Conservation (phyloP, 257 asterid species). For the Nicotiana sylvestris region DNA sequence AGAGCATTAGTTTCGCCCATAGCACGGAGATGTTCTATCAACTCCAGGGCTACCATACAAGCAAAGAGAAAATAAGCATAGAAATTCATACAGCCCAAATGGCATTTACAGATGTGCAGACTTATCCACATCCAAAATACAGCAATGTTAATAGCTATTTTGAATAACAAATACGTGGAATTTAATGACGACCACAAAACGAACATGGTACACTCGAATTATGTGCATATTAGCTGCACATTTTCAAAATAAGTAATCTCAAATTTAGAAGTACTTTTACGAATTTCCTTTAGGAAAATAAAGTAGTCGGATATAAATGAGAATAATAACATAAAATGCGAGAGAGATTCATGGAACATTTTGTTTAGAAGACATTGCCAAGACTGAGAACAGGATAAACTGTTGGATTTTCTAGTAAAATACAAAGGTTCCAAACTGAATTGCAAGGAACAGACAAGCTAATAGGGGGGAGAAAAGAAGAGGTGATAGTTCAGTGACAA, state of each 20-base stretch:
- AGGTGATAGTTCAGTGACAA: no score
- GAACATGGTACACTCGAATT: no score
- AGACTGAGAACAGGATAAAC: no score
- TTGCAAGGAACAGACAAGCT: no score
- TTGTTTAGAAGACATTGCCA: no score
- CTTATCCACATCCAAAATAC: conserved; percentile 6
- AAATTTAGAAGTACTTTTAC: not conserved
- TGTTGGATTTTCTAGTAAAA: no score
- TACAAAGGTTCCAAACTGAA: no score
- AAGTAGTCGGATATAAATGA: not conserved
- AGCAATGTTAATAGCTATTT: not conserved
- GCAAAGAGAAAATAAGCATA: not conserved
- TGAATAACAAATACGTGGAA: not conserved
- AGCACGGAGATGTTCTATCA: conserved; percentile 93
- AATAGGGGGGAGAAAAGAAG: no score
- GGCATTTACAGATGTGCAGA: not conserved
- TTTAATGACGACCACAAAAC: not conserved
- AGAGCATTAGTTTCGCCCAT: conserved; percentile 98
- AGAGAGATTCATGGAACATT: not conserved
- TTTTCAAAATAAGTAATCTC: not conserved
- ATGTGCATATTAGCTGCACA: not conserved
- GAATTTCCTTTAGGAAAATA: not conserved
- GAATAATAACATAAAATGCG: not conserved
- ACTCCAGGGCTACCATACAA: conserved; percentile 68
- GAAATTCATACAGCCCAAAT: not conserved